Percentiles rank a stretch among this genome's conserved stretches.
Conservation (phyloP, 176 grass and related monocot genomes). For the sorghum (Sorghum bicolor) region DNA sequence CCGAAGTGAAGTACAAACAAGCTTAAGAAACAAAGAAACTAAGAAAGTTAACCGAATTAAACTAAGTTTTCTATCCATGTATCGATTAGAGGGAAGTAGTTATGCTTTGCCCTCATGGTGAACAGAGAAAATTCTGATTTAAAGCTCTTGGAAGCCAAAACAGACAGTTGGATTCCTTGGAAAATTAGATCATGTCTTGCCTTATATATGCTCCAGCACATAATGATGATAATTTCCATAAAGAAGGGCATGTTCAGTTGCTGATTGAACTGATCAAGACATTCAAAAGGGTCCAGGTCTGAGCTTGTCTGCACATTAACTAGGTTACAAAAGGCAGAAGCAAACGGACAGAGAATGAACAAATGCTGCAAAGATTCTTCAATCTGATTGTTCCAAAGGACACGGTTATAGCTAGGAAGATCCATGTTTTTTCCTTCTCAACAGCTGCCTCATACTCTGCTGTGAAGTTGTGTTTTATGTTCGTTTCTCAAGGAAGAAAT, state of each 20-base stretch:
- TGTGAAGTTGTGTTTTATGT: background rate
- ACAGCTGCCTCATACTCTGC: background rate
- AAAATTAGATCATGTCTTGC: background rate
- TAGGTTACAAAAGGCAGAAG: background rate
- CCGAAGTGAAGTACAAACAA: background rate
- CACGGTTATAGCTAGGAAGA: background rate
- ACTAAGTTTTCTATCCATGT: background rate
- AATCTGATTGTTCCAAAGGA: background rate
- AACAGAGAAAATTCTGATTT: background rate
- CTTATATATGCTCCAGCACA: background rate
- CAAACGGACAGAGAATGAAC: background rate
- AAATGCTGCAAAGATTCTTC: background rate
- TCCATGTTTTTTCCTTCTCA: background rate
- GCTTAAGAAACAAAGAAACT: background rate
- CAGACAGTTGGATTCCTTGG: background rate
- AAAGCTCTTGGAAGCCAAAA: background rate
- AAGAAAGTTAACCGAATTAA: background rate
- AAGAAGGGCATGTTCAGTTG: background rate
- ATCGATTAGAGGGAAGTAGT: background rate
- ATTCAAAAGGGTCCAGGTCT: background rate
- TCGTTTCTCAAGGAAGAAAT: background rate
- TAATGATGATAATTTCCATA: background rate
- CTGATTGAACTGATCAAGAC: background rate
- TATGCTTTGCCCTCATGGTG: background rate
- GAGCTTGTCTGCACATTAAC: background rate